Evolutionary conservation across 1,284 basidiomycete species (phyloP).

Genomic region (Moesziomyces globuligerus): DNA sequence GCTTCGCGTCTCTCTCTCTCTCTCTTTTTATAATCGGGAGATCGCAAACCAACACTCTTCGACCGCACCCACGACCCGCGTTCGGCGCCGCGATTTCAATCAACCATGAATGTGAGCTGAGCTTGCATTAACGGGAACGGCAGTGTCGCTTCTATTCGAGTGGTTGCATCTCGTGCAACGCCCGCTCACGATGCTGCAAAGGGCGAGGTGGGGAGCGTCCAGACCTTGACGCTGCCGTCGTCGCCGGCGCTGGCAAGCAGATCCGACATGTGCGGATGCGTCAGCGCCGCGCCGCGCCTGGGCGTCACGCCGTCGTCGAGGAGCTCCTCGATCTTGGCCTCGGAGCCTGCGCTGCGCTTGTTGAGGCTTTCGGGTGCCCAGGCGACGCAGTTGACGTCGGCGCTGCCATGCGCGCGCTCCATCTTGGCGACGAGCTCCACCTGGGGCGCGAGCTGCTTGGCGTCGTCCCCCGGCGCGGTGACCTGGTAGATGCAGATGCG

Average conservation of each 20-base stretch:
- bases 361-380: constrained; percentile 73
- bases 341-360: constrained; percentile 20
- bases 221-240: constrained; percentile 78
- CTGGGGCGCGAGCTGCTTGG: constrained; percentile 27
- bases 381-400: constrained; percentile 79
- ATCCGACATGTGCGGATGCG: constrained; percentile 68
- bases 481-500: constrained; percentile 79
- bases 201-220: constrained; percentile 68
- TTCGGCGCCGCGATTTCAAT: not conserved
- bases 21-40: not conserved
- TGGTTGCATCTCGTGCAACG: not conserved
- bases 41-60: constrained; percentile 1
- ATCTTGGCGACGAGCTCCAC: constrained; percentile 48
- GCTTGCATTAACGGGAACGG: not conserved
- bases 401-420: constrained; percentile 76
- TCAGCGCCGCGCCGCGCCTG: constrained; percentile 34
- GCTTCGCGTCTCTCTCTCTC: not conserved
- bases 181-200: constrained; percentile 10
- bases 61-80: not conserved
- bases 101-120: not conserved
- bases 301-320: constrained; percentile 48
- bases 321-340: constrained; percentile 42
- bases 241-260: constrained; percentile 82
- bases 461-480: constrained; percentile 44
- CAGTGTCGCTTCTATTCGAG: not conserved